These are phyloP conservation scores for Cryphonectria nitschkei DNA, from an alignment of 2,329 filamentous ascomycete genomes.

Conservation along the genomic window DNA sequence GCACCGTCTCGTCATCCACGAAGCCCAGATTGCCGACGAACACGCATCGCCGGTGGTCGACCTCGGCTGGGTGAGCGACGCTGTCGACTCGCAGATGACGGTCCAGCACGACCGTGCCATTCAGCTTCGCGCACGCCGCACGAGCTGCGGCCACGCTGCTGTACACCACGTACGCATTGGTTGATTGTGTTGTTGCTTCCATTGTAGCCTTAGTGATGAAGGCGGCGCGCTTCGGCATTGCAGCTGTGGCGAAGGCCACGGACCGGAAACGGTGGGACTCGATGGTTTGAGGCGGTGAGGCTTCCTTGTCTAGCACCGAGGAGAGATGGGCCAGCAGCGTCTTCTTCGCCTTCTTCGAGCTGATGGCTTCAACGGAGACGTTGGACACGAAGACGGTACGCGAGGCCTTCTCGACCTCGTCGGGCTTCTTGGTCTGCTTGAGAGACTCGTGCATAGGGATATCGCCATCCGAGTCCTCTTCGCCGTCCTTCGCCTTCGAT, in stretches of 20 bases:
- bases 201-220: conserved; percentile 90
- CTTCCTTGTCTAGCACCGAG: conserved; percentile 66
- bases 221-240: conserved; percentile 90
- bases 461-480: conserved; percentile 45
- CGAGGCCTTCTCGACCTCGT: conserved; percentile 80
- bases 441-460: conserved; percentile 62
- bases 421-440: conserved; percentile 53
- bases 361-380: conserved; percentile 81
- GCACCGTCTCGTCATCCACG: conserved; percentile 83
- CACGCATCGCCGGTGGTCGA: conserved; percentile 86
- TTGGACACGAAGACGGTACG: conserved; percentile 94
- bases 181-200: conserved; percentile 87
- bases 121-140: conserved; percentile 75
- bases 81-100: conserved; percentile 90
- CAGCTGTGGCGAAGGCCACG: conserved; percentile 76
- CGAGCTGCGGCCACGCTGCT: conserved; percentile 74
- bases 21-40: conserved; percentile 97
- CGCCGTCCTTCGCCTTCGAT: conserved; percentile 43
- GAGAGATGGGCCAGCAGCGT: conserved; percentile 74
- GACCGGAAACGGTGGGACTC: conserved; percentile 95
- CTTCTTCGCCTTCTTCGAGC: conserved; percentile 80
- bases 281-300: conserved; percentile 68
- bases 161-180: conserved; percentile 94
- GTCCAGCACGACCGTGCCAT: conserved; percentile 81
- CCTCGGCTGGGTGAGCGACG: conserved; percentile 81